Evolutionary conservation across 306 rosid species (phyloP), one percentile per base, ranked within the genome.

Genomic region (Dryas octopetala): DNA sequence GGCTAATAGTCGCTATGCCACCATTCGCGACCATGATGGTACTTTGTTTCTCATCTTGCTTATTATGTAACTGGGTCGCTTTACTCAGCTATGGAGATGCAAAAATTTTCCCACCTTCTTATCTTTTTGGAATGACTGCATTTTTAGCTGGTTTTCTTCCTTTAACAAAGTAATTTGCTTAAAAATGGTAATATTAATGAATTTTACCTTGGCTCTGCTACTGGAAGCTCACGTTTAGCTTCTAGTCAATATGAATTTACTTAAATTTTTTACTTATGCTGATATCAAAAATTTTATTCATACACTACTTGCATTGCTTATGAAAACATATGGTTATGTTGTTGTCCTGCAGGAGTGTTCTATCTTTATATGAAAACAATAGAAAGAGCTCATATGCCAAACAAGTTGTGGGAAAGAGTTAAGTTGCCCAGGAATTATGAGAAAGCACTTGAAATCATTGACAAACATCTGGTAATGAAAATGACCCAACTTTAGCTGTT

Each of bases 321-420:
- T 23, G 5, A 53, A 43, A 9, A 3, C n/a, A 46, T 72, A 9
- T 28, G 66, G 67, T 59, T 55, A 60, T 4, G 4, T 66, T 77
- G 52, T 79, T 77, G 71, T 84, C 43, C 32, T 80, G 88, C 86
- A 91, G 97, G 98, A 62, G 96, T 93, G 52, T 93, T 93, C 85
- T 89, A 93, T 80, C 98, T 93, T 55, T 91, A 88, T 76, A 91
- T 93, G 98, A 93, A 93, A 86, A 89, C 97, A 41, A 91, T 91
- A 62, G 97, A 93, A 83, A 89, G 97, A 85, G 97, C 98, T 87
- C 98, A 95, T 71, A 86, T 88, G 96, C 96, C 96, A 4, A 91
- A 86, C 70, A 82, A 95, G 66, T 78, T 94, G 76, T 95, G 97
- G 98, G 97, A 95, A 79, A 95, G 96, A 80, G 91, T 91, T 63